These are phyloP conservation scores for Dichotomocladium elegans DNA, from an alignment of 371 early-diverging fungal genomes.

Conservation along the genomic window DNA sequence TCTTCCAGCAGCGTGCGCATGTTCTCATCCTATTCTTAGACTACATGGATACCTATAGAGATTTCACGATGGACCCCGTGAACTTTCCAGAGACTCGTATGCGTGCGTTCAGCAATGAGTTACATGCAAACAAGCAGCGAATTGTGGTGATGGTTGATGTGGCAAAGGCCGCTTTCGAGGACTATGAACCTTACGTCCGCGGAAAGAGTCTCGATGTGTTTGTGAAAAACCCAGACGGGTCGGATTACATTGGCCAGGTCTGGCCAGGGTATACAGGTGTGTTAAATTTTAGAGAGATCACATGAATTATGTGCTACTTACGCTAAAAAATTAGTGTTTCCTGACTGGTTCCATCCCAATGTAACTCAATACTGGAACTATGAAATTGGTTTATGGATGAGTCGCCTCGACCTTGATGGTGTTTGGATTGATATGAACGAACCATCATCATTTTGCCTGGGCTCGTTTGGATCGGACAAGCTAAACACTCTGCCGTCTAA, in stretches of 20 bases:
- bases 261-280: slow-evolving; percentile 63
- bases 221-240: slow-evolving; percentile 46
- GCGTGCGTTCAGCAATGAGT: slow-evolving; percentile 14
- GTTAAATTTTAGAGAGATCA: neutral
- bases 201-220: slow-evolving; percentile 43
- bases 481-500: slow-evolving; percentile 15
- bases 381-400: slow-evolving; percentile 8
- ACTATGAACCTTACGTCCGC: slow-evolving; percentile 36
- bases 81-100: slow-evolving; percentile 39
- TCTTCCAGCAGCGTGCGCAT: neutral
- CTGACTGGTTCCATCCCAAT: slow-evolving; percentile 21
- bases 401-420: slow-evolving; percentile 12
- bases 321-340: slow-evolving; percentile 1
- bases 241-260: slow-evolving; percentile 48
- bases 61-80: slow-evolving; percentile 45
- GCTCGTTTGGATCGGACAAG: slow-evolving; percentile 16
- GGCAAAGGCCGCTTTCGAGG: slow-evolving; percentile 27
- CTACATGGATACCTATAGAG: slow-evolving; percentile 56
- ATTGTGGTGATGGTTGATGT: slow-evolving; percentile 53
- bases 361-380: slow-evolving; percentile 9
- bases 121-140: slow-evolving; percentile 38
- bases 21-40: slow-evolving; percentile 6
- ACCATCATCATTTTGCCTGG: slow-evolving; percentile 50
- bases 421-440: slow-evolving; percentile 78
- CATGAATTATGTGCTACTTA: neutral